These are phyloP conservation scores for Penicillium sp. DNA, from an alignment of 2,329 filamentous ascomycete species.

Conservation along the genomic window DNA sequence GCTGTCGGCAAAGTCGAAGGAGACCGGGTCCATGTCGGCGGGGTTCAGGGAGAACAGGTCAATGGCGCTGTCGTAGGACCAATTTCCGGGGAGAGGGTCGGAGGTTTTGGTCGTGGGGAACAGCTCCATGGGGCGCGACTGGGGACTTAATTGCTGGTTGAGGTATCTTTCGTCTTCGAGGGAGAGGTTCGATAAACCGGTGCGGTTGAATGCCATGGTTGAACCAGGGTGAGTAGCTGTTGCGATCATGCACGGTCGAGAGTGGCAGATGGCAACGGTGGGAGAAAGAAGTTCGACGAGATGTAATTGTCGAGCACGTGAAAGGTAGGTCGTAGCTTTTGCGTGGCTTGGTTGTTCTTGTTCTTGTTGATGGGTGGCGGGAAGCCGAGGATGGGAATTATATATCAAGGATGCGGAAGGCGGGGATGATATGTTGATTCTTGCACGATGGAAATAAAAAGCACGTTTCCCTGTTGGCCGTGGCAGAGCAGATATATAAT, in stretches of 20 bases:
- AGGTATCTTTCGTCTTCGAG: conserved; percentile 23
- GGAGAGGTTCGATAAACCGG: conserved; percentile 19
- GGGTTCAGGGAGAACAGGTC: conserved; percentile 38
- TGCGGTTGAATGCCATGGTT: conserved; percentile 24
- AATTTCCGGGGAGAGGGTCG: conserved; percentile 40
- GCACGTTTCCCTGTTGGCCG: neutral
- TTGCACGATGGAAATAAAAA: neutral
- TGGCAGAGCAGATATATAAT: neutral
- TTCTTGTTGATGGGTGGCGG: neutral
- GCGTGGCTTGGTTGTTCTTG: neutral
- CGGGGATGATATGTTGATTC: neutral
- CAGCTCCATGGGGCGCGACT: conserved; percentile 25
- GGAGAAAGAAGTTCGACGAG: no score
- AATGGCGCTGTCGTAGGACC: conserved; percentile 39
- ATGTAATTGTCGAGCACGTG: conserved; percentile 7
- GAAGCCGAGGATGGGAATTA: neutral
- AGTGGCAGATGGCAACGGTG: neutral
- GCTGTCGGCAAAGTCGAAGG: conserved; percentile 35
- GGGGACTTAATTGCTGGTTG: conserved; percentile 25
- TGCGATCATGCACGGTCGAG: neutral
- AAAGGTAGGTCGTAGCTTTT: neutral
- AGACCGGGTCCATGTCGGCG: conserved; percentile 33
- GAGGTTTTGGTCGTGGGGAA: conserved; percentile 34
- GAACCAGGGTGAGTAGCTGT: neutral
- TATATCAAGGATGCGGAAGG: neutral